Evolutionary conservation across 2,329 filamentous ascomycete genomes (phyloP).

Genomic region (Rhexocercosporidium sp.): DNA sequence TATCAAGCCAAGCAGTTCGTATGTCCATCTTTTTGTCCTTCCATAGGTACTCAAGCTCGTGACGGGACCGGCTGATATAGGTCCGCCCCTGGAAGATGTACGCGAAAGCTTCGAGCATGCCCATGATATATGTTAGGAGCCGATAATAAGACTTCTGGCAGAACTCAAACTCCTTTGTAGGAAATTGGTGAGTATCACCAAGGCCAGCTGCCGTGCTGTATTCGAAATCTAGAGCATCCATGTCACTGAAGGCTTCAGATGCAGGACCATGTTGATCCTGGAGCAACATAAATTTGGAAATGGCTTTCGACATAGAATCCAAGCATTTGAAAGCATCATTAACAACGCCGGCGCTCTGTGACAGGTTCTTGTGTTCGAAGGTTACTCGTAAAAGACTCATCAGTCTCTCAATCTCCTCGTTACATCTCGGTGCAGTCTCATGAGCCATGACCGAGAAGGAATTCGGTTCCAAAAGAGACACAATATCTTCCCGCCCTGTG

Average conservation of each 20-base stretch:
- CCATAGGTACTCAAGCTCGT: constrained; percentile 26
- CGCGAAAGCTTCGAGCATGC: constrained; percentile 23
- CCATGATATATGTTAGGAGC: constrained; percentile 32
- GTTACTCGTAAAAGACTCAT: constrained; percentile 18
- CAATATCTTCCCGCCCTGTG: constrained; percentile 18
- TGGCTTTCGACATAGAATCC: constrained; percentile 23
- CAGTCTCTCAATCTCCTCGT: constrained; percentile 24
- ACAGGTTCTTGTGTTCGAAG: constrained; percentile 12
- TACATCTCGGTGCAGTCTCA: constrained; percentile 27
- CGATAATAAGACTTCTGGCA: constrained; percentile 30
- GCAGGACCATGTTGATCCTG: constrained; percentile 21
- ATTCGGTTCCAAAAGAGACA: constrained; percentile 16
- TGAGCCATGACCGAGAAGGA: constrained; percentile 33
- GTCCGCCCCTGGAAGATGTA: constrained; percentile 28
- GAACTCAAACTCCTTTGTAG: constrained; percentile 23
- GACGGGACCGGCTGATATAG: constrained; percentile 24
- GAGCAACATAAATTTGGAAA: constrained; percentile 27
- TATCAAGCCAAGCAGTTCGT: constrained; percentile 30
- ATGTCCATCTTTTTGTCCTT: constrained; percentile 25
- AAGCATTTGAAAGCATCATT: constrained; percentile 22
- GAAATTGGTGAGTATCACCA: constrained; percentile 19
- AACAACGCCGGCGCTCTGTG: constrained; percentile 8
- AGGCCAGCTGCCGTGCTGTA: constrained; percentile 23
- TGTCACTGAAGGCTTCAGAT: constrained; percentile 24
- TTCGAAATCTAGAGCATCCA: constrained; percentile 31